Percentiles rank a stretch among this genome's conserved stretches.
phyloP scores from a whole-genome alignment of 1,284 basidiomycete genomes.

The Pseudozyma flocculosa region DNA sequence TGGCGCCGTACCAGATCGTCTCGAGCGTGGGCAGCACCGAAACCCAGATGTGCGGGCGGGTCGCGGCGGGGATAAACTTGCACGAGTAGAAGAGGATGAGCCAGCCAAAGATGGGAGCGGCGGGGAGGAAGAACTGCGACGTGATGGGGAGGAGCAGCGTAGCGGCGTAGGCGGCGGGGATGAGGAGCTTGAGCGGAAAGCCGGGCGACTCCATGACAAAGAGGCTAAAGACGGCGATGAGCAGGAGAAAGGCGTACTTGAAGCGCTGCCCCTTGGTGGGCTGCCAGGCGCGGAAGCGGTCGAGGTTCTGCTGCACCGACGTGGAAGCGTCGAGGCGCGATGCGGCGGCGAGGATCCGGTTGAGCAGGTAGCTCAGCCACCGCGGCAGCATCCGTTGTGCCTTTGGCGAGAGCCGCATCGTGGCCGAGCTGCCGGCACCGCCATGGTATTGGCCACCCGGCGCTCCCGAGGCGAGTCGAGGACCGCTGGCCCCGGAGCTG shows the following conservation, averaged over 20 bases:
- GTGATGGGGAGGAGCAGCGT: conserved; percentile 81
- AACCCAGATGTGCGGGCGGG: conserved; percentile 82
- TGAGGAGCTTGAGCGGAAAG: conserved; percentile 74
- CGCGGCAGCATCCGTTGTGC: conserved; percentile 26
- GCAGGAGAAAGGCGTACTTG: conserved; percentile 50
- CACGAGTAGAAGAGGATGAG: conserved; percentile 72
- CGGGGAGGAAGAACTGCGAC: conserved; percentile 87
- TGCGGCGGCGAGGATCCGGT: conserved; percentile 44
- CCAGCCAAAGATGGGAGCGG: conserved; percentile 80
- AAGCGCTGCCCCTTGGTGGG: conserved; percentile 39
- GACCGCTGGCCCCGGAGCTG: conserved; percentile 1
- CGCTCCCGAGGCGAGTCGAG: conserved; percentile 20
- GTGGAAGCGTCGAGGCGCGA: conserved; percentile 49
- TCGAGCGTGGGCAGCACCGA: conserved; percentile 90
- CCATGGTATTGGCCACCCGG: conserved; percentile 3
- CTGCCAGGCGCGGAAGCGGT: conserved; percentile 40
- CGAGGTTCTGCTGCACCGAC: conserved; percentile 43
- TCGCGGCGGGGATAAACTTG: conserved; percentile 74
- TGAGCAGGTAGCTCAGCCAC: conserved; percentile 40
- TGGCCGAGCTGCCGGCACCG: not conserved
- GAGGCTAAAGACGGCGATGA: conserved; percentile 70
- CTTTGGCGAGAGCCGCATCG: conserved; percentile 28
- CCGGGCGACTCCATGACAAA: conserved; percentile 71
- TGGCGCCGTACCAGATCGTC: conserved; percentile 90
- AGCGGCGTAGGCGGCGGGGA: conserved; percentile 72